Evolutionary conservation across 208 protist genomes (phyloP).

Genomic region (Trypanosoma brucei): DNA sequence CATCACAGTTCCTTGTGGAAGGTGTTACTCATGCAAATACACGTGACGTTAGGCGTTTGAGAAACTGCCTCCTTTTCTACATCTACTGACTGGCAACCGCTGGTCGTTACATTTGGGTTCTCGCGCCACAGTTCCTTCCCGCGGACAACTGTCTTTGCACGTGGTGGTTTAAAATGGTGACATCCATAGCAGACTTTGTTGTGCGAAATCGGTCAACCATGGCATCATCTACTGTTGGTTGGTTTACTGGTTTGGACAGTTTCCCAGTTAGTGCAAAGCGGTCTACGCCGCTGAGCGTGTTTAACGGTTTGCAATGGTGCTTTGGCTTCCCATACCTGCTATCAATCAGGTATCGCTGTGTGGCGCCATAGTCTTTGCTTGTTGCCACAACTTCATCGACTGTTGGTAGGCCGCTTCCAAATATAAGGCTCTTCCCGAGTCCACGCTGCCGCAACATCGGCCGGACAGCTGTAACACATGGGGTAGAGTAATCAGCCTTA

Average conservation of each 20-base stretch:
- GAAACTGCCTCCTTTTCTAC: neutral
- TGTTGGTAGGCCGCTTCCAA: conserved; percentile 11
- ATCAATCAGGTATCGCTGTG: conserved; percentile 15
- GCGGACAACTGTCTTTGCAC: conserved; percentile 49
- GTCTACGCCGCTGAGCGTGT: neutral
- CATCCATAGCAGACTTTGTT: conserved; percentile 34
- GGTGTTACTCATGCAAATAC: too few relatives aligned
- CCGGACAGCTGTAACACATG: neutral
- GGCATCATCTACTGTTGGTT: conserved; percentile 15
- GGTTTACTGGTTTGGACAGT: neutral
- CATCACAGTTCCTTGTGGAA: too few relatives aligned
- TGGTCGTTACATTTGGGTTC: neutral
- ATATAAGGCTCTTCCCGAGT: conserved; percentile 28
- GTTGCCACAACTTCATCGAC: conserved; percentile 7
- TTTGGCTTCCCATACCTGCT: conserved; percentile 3
- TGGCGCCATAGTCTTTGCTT: conserved; percentile 22
- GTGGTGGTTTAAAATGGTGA: conserved; percentile 33
- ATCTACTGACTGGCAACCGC: neutral
- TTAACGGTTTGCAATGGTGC: neutral
- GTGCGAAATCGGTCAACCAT: conserved; percentile 28
- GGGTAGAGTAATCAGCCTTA: conserved; percentile 10
- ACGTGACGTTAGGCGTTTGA: neutral
- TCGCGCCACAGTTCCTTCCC: too few relatives aligned
- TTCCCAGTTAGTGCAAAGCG: neutral
- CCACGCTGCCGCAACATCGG: conserved; percentile 25